Conservation (phyloP, 1,284 basidiomycete species). For the Ganoderma lucidum region DNA sequence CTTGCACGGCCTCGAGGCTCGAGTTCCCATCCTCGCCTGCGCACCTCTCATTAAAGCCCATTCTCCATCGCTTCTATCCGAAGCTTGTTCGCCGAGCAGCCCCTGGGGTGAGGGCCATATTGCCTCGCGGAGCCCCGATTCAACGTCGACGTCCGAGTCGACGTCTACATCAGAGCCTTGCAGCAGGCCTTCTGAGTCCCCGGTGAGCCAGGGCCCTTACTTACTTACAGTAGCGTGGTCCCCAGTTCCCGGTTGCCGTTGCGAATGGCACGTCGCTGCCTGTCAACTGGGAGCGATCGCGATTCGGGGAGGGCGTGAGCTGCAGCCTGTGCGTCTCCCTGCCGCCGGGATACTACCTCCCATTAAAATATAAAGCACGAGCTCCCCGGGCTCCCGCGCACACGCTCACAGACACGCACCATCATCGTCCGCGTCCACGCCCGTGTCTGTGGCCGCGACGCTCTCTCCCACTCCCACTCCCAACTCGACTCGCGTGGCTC, state of each 20-base stretch:
- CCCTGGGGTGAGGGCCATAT: background rate
- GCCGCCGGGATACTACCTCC: background rate
- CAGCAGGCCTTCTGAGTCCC: too few relatives aligned
- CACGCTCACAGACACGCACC: background rate
- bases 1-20: background rate
- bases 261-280: too few relatives aligned
- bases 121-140: background rate
- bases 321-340: background rate
- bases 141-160: too few relatives aligned
- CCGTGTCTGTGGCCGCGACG: background rate
- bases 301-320: background rate
- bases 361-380: background rate
- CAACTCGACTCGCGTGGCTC: background rate
- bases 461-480: constrained; percentile 6
- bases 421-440: background rate
- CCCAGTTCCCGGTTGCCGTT: too few relatives aligned
- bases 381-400: background rate
- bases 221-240: too few relatives aligned
- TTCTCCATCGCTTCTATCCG: background rate
- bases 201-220: too few relatives aligned
- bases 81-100: background rate
- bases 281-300: background rate
- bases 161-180: too few relatives aligned
- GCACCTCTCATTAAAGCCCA: background rate
- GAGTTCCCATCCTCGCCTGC: background rate